phyloP scores from a whole-genome alignment of 1,139 yeast species.

The Yamadazyma trypodendri region DNA sequence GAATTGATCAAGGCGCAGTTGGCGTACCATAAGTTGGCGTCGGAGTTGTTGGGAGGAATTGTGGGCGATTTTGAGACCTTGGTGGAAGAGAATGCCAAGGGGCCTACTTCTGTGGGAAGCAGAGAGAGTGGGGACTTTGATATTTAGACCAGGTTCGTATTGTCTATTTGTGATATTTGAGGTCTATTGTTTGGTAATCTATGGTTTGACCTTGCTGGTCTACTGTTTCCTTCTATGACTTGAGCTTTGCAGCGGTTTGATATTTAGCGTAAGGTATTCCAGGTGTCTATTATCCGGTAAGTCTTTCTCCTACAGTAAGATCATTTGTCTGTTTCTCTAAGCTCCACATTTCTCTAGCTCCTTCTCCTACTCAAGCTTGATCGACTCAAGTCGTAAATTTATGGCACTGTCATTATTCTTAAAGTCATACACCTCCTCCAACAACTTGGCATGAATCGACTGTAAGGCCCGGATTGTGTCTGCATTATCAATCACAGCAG shows the following conservation, averaged over 20 bases:
- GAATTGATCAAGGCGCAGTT: slow-evolving; percentile 79
- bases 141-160: slow-evolving; percentile 27
- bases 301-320: too few species aligned
- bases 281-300: too few species aligned
- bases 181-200: too few species aligned
- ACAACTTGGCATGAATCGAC: slow-evolving; percentile 76
- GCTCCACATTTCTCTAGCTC: too few species aligned
- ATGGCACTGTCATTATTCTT: slow-evolving; percentile 28
- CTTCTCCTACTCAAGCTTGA: slow-evolving; percentile 18
- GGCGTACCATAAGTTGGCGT: slow-evolving; percentile 77
- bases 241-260: too few species aligned
- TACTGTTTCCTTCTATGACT: too few species aligned
- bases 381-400: slow-evolving; percentile 37
- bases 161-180: too few species aligned
- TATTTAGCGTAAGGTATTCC: too few species aligned
- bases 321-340: too few species aligned
- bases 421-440: slow-evolving; percentile 48
- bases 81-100: slow-evolving; percentile 45
- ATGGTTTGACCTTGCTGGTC: too few species aligned
- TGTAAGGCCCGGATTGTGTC: slow-evolving; percentile 85
- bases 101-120: slow-evolving; percentile 18
- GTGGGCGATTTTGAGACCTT: slow-evolving; percentile 64
- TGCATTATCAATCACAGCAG: slow-evolving; percentile 84
- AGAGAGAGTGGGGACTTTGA: slow-evolving; percentile 48
- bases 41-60: slow-evolving; percentile 65